Conservation (phyloP, 2,329 filamentous ascomycete species). For the Verticillium isaacii region DNA sequence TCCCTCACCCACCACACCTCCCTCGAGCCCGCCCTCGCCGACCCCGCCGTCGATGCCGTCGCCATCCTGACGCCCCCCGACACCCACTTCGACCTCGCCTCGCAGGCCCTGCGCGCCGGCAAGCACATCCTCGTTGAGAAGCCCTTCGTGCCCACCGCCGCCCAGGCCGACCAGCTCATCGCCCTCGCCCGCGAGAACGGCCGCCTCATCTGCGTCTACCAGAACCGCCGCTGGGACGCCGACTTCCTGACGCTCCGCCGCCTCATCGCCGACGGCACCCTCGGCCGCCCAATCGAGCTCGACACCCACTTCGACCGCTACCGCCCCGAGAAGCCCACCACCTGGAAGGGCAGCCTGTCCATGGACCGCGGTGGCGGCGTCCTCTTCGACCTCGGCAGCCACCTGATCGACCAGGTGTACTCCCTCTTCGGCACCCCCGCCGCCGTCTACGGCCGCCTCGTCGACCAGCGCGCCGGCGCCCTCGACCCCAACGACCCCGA, state of each 20-base stretch:
- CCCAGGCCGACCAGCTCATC: constrained; percentile 62
- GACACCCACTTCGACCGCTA: constrained; percentile 79
- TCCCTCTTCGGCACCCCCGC: constrained; percentile 65
- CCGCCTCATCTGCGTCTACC: constrained; percentile 62
- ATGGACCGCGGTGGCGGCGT: constrained; percentile 60
- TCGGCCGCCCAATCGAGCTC: constrained; percentile 73
- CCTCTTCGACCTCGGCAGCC: constrained; percentile 71
- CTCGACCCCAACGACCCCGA: constrained; percentile 48
- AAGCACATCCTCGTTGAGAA: constrained; percentile 82
- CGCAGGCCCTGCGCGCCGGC: constrained; percentile 59
- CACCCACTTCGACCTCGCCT: constrained; percentile 63
- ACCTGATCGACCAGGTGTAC: constrained; percentile 72
- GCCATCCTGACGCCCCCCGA: constrained; percentile 68
- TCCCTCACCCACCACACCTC: constrained; percentile 59
- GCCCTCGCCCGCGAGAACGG: constrained; percentile 45
- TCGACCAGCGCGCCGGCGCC: constrained; percentile 55
- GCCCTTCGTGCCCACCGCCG: constrained; percentile 69
- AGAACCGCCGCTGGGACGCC: constrained; percentile 73
- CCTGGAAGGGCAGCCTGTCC: constrained; percentile 62
- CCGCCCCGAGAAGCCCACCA: constrained; percentile 51
- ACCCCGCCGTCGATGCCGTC: constrained; percentile 62
- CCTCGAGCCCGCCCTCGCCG: constrained; percentile 58
- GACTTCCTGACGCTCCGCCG: constrained; percentile 69
- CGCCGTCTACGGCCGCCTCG: constrained; percentile 62
- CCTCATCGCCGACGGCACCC: constrained; percentile 51